Evolutionary conservation across 257 asterid genomes (phyloP).

Genomic region (Vinca minor): DNA sequence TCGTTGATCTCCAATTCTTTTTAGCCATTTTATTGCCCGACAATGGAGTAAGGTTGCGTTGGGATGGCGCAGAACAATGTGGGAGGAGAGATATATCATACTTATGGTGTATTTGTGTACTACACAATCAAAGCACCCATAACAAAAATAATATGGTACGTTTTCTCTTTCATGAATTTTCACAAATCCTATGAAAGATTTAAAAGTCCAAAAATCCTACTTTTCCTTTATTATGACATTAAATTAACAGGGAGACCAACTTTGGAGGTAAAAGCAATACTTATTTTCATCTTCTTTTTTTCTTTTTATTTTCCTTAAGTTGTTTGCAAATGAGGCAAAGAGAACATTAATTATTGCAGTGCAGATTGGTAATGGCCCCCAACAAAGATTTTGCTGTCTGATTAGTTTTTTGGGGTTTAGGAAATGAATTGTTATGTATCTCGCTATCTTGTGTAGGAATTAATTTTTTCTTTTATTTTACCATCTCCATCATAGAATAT

Average conservation of each 20-base stretch:
- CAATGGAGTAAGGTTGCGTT: constrained; percentile 34
- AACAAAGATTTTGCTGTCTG: not conserved
- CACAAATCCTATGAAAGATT: not conserved
- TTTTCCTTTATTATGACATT: not conserved
- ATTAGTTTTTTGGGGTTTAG: not conserved
- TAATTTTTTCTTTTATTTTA: no score
- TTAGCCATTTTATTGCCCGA: constrained; percentile 16
- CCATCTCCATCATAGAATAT: no score
- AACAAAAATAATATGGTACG: no score
- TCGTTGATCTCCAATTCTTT: not conserved
- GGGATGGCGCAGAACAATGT: constrained; percentile 30
- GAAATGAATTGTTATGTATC: no score
- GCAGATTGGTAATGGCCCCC: not conserved
- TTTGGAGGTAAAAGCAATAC: no score
- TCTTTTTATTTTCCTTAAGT: not conserved
- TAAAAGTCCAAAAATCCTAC: not conserved
- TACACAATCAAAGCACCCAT: not conserved
- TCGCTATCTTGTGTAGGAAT: no score
- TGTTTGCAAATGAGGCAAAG: not conserved
- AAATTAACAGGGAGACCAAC: constrained; percentile 3
- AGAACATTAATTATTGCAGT: not conserved
- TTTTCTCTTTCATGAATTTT: not conserved
- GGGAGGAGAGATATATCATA: no score
- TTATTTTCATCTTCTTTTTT: no score
- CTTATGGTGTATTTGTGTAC: not conserved